Percentiles rank a stretch among this genome's conserved stretches.
These are phyloP conservation scores for Vitis rupestris DNA, from an alignment of 164 flowering plant species.

Conservation along the genomic window DNA sequence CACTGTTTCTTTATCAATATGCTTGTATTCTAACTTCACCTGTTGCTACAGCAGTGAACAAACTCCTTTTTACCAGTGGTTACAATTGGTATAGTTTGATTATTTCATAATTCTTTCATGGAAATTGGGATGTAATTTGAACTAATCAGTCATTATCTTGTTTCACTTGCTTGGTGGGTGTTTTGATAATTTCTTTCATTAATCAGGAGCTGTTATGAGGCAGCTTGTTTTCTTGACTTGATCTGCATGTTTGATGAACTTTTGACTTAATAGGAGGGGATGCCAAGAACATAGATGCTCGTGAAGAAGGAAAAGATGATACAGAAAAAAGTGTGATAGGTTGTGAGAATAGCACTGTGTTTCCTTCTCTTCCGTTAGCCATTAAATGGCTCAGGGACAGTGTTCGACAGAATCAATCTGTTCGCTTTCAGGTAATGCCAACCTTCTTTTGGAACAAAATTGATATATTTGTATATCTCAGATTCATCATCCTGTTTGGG, in stretches of 20 bases:
- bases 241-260: neutral
- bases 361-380: conserved; percentile 75
- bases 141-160: too few species aligned
- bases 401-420: conserved; percentile 49
- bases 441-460: neutral
- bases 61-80: too few species aligned
- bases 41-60: too few species aligned
- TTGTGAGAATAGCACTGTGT: conserved; percentile 57
- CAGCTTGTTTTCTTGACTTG: neutral
- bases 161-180: too few species aligned
- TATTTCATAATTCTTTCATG: too few species aligned
- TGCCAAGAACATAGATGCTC: conserved; percentile 29
- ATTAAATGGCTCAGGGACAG: conserved; percentile 84
- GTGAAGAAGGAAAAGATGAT: conserved; percentile 41
- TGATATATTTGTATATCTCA: neutral
- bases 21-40: too few species aligned
- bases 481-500: neutral
- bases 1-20: too few species aligned
- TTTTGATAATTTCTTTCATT: neutral
- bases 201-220: neutral
- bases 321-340: conserved; percentile 26
- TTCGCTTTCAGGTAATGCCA: conserved; percentile 71
- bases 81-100: too few species aligned
- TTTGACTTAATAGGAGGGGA: conserved; percentile 27
- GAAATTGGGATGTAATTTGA: too few species aligned